Conservation (phyloP, 441 rosid species). For the Rhodomyrtus psidioides region DNA sequence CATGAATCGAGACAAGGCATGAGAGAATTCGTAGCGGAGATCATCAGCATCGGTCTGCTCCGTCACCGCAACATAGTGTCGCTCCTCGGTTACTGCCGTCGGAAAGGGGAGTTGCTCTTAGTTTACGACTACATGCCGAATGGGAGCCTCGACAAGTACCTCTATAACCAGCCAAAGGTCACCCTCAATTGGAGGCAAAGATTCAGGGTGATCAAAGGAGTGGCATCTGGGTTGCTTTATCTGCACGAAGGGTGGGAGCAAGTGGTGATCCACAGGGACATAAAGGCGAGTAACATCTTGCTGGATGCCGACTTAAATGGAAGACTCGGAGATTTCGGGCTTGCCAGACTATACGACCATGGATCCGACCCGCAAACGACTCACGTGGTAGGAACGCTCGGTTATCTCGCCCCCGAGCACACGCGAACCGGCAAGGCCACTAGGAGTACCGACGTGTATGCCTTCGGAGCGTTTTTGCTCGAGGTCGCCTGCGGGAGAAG, state of each 20-base stretch:
- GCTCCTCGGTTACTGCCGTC: conserved; percentile 58
- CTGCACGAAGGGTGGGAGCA: conserved; percentile 76
- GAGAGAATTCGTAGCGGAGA: conserved; percentile 69
- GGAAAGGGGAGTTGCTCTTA: conserved; percentile 50
- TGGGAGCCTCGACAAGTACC: conserved; percentile 66
- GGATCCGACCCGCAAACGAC: not conserved
- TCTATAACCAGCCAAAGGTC: conserved; percentile 40
- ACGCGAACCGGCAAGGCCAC: not conserved
- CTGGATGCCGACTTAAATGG: conserved; percentile 54
- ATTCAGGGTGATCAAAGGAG: conserved; percentile 52
- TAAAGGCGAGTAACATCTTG: conserved; percentile 74
- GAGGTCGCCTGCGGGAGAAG: conserved; percentile 61
- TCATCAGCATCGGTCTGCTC: conserved; percentile 63
- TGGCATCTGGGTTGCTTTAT: conserved; percentile 65
- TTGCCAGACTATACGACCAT: conserved; percentile 25
- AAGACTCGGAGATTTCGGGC: conserved; percentile 74
- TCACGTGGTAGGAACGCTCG: not conserved
- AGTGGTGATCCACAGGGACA: conserved; percentile 67
- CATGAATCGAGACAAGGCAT: conserved; percentile 77
- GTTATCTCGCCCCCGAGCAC: not conserved
- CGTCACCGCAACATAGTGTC: conserved; percentile 74
- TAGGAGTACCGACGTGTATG: not conserved
- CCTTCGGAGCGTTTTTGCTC: conserved; percentile 47
- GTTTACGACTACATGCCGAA: conserved; percentile 83
- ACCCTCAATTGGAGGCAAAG: conserved; percentile 65